Percentiles rank a stretch among this genome's conserved stretches.
phyloP scores from a whole-genome alignment of 2,329 filamentous ascomycete genomes.

The Xylariales sp. region DNA sequence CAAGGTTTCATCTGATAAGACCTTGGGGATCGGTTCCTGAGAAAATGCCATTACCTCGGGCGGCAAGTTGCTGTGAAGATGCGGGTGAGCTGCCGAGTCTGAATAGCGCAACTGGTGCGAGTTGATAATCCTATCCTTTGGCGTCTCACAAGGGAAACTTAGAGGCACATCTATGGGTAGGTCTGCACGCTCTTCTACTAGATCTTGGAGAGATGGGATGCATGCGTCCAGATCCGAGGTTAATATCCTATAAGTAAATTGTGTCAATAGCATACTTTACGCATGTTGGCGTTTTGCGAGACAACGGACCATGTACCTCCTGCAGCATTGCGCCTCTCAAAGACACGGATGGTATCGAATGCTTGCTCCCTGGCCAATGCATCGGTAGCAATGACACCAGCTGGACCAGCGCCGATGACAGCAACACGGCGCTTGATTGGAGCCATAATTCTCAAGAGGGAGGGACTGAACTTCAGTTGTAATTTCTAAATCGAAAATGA shows the following conservation, averaged over 20 bases:
- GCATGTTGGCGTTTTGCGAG: neutral
- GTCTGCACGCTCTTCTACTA: slow-evolving; percentile 4
- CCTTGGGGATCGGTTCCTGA: slow-evolving; percentile 47
- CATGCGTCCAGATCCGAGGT: neutral
- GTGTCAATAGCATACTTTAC: neutral
- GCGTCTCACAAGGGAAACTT: neutral
- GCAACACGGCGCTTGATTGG: slow-evolving; percentile 40
- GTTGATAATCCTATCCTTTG: neutral
- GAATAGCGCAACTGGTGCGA: neutral
- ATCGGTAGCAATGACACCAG: slow-evolving; percentile 56
- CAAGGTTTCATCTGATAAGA: slow-evolving; percentile 35
- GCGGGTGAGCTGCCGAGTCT: slow-evolving; percentile 4
- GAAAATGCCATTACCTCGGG: slow-evolving; percentile 50
- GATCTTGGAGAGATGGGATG: slow-evolving; percentile 6
- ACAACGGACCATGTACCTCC: slow-evolving; percentile 52
- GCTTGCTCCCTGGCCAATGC: slow-evolving; percentile 53
- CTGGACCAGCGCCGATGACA: slow-evolving; percentile 58
- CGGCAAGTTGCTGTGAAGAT: slow-evolving; percentile 7
- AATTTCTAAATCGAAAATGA: too few species aligned
- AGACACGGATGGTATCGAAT: slow-evolving; percentile 57
- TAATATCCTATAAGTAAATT: neutral
- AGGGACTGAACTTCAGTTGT: too few species aligned
- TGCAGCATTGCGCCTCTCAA: slow-evolving; percentile 54
- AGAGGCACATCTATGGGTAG: slow-evolving; percentile 2
- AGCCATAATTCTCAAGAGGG: too few species aligned